phyloP scores from a whole-genome alignment of 257 asterid species.

The Linaria vulgaris region DNA sequence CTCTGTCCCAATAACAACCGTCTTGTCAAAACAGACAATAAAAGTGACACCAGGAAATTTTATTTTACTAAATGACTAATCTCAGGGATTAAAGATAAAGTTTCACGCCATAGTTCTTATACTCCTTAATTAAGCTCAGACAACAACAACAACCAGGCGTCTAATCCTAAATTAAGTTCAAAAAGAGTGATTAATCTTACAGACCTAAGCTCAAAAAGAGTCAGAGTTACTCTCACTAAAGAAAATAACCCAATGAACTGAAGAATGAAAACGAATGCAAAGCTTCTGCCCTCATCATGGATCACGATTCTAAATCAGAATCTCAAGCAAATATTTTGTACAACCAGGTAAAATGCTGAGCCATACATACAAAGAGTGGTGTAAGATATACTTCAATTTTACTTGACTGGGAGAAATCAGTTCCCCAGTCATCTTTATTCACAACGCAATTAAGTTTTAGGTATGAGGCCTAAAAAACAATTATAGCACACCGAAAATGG shows the following conservation, averaged over 20 bases:
- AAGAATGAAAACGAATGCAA: too few species aligned
- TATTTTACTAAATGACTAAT: not conserved
- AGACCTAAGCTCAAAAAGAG: not conserved
- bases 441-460: not conserved
- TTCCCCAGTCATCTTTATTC: not conserved
- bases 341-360: not conserved
- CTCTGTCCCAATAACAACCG: not conserved
- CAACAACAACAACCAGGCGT: too few species aligned
- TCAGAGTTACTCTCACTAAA: not conserved
- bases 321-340: not conserved
- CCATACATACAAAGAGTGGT: not conserved
- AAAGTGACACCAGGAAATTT: not conserved
- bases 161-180: too few species aligned
- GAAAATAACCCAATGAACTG: too few species aligned
- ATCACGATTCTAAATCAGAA: too few species aligned
- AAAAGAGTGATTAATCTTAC: not conserved
- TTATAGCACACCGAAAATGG: conserved; percentile 11
- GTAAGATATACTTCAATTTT: not conserved
- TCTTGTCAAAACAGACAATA: conserved; percentile 1
- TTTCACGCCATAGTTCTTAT: not conserved
- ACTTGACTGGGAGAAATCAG: not conserved
- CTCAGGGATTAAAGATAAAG: not conserved
- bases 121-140: not conserved
- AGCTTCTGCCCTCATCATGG: too few species aligned
- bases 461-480: not conserved